Evolutionary conservation across 2,329 filamentous ascomycete species (phyloP), one percentile per base, ranked within the genome.

Genomic region (Bipolaris oryzae): DNA sequence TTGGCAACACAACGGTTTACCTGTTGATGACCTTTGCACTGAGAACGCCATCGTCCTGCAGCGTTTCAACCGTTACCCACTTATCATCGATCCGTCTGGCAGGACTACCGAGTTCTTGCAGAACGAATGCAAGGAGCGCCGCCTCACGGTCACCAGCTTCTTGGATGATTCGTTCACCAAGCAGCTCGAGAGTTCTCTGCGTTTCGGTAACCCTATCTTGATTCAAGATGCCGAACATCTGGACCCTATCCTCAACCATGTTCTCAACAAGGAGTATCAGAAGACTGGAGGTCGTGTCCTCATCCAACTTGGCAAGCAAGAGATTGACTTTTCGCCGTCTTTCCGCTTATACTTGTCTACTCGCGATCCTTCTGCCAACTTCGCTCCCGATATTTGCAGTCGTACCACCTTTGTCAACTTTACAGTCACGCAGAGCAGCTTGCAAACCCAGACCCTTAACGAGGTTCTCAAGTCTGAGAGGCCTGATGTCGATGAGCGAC

Each of bases 401-500:
- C 87, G 96, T 71, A 98, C 95, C 6, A 99, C 96, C 0, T 96
- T 99, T 78, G 95, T 99, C 84, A 99, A 99, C 79, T 99, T 99
- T 69, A 98, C 96, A 1, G 94, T 99, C 61, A 99, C 95, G 4
- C 94, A 98, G 80, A 97, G 95, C 85, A 98, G 94, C 82, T 84
- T 99, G 72, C 95, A 96, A 79, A 98, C 95, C 1, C 95, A 99
- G 78, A 97, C 95, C 1, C 86, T 99, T 66, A 97, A 97, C 67
- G 93, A 99, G 62, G 95, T 98, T 33, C 85, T 99, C 71, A 98
- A 98, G 77, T 96, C 93, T 13, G 95, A 99, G 81, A 87, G 96
- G 53, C 95, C 96, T 3, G 95, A 99, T 78, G 92, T 99, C 16
- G 95, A 99, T 74, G 93, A 98, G 81, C 87, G 95, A 63, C 88